Evolutionary conservation across 2,329 filamentous ascomycete species (phyloP).

Genomic region (Raffaelea albimanens): DNA sequence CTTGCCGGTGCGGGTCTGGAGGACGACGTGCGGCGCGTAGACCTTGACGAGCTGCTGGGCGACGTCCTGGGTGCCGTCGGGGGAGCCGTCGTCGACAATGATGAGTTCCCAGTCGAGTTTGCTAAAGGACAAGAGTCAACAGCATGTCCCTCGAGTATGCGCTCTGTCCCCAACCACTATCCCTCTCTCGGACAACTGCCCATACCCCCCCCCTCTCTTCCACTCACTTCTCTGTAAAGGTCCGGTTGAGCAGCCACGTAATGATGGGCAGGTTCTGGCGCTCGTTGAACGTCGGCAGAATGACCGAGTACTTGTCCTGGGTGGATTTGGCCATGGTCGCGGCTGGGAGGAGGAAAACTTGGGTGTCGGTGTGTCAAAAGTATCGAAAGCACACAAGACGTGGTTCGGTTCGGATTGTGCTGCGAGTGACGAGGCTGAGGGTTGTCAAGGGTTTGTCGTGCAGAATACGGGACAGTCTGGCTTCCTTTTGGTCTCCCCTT

Average conservation of each 20-base stretch:
- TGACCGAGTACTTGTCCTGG: slow-evolving; percentile 84
- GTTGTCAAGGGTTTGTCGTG: too few relatives aligned
- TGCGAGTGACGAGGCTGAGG: too few relatives aligned
- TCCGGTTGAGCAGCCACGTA: slow-evolving; percentile 85
- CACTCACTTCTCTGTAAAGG: slow-evolving; percentile 72
- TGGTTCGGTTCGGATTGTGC: too few relatives aligned
- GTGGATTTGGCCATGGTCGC: slow-evolving; percentile 42
- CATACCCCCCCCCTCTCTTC: too few relatives aligned
- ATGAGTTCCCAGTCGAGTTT: slow-evolving; percentile 95
- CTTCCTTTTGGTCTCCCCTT: too few relatives aligned
- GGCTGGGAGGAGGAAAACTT: too few relatives aligned
- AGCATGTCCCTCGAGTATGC: too few relatives aligned
- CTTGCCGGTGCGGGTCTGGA: slow-evolving; percentile 87
- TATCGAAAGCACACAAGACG: too few relatives aligned
- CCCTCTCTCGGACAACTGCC: too few relatives aligned
- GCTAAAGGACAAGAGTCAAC: slow-evolving; percentile 39
- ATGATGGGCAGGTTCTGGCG: slow-evolving; percentile 94
- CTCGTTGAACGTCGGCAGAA: slow-evolving; percentile 98
- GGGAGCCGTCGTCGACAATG: slow-evolving; percentile 95
- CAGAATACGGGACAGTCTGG: too few relatives aligned
- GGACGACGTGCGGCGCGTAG: slow-evolving; percentile 69
- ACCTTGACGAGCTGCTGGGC: slow-evolving; percentile 82
- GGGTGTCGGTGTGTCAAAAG: too few relatives aligned
- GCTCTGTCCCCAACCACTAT: too few relatives aligned
- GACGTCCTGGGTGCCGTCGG: slow-evolving; percentile 87